These are phyloP conservation scores for Pythium myriotylum DNA, from an alignment of 352 stramenopile genomes.

Conservation along the genomic window DNA sequence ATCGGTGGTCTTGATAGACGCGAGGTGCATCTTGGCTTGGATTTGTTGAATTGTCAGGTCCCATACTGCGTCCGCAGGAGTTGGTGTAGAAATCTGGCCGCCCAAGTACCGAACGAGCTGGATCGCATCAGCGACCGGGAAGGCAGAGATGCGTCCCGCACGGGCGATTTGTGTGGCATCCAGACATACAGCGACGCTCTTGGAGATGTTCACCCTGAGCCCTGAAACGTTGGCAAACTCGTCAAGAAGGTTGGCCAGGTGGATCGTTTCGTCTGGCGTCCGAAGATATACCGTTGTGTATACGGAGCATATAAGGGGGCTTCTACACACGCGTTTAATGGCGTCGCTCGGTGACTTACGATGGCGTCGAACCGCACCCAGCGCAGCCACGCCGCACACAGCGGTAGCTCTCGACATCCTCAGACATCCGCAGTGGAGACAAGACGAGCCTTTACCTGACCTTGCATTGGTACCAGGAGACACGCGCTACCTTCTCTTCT, in stretches of 20 bases:
- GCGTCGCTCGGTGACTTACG: no score
- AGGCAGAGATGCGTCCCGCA: neutral
- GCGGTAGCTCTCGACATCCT: no score
- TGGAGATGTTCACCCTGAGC: neutral
- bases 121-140: neutral
- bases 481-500: no score
- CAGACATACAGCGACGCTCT: neutral
- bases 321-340: no score
- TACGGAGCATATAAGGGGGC: no score
- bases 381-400: no score
- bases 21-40: slow-evolving; percentile 3
- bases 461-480: no score
- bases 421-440: no score
- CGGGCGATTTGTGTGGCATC: neutral
- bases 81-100: neutral
- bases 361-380: no score
- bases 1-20: slow-evolving; percentile 14
- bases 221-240: neutral
- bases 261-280: neutral
- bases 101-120: slow-evolving; percentile 10
- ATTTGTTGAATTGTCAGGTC: slow-evolving; percentile 4
- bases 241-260: neutral
- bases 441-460: no score
- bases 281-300: neutral
- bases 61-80: neutral